phyloP scores from a whole-genome alignment of 1,139 yeast genomes.

The Pichia terricola region DNA sequence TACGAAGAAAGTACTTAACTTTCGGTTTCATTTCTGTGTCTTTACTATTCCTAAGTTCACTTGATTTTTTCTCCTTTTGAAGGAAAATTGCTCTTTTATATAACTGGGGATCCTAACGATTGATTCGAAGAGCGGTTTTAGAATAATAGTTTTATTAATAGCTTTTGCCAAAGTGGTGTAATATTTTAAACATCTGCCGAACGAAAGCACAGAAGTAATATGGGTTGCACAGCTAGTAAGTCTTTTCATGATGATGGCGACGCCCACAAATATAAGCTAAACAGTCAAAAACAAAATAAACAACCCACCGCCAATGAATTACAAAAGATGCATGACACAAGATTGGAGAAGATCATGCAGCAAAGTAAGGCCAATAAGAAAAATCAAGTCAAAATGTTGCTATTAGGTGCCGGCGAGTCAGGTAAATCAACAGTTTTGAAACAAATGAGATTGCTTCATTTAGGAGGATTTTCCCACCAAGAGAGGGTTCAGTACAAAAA shows the following conservation, averaged over 20 bases:
- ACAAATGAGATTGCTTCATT: conserved; percentile 79
- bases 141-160: too few species aligned
- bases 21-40: too few species aligned
- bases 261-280: not conserved
- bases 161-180: too few species aligned
- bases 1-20: too few species aligned
- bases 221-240: conserved; percentile 66
- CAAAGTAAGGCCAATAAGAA: conserved; percentile 42
- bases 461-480: conserved; percentile 71
- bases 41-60: too few species aligned
- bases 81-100: too few species aligned
- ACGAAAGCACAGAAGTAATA: too few species aligned
- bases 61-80: too few species aligned
- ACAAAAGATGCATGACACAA: conserved; percentile 20
- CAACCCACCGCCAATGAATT: conserved; percentile 16
- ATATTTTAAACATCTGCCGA: too few species aligned
- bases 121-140: too few species aligned
- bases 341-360: conserved; percentile 53
- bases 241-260: conserved; percentile 21
- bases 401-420: conserved; percentile 91
- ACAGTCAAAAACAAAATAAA: not conserved
- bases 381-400: conserved; percentile 53
- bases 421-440: conserved; percentile 96
- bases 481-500: conserved; percentile 78
- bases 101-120: too few species aligned